phyloP scores from a whole-genome alignment of 139 green algal genomes.

The Chlamydomonas asymmetrica region DNA sequence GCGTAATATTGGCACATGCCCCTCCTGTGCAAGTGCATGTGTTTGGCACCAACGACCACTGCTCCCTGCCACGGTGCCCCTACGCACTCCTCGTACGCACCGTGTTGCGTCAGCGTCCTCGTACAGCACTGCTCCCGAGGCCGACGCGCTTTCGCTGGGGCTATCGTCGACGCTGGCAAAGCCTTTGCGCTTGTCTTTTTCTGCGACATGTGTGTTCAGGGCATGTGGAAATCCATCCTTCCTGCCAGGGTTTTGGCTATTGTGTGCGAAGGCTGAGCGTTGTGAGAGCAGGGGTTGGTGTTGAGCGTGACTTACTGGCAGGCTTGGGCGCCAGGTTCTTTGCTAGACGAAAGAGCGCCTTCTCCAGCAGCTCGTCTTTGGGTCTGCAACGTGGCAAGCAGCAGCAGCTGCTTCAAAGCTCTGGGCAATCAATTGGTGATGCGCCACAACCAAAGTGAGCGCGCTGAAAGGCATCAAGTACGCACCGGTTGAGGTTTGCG shows the following conservation, averaged over 20 bases:
- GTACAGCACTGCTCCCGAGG: constrained; percentile 1
- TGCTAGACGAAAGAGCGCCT: constrained; percentile 61
- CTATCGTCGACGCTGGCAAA: background rate
- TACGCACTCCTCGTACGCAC: background rate
- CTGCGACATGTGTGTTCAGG: too few relatives aligned
- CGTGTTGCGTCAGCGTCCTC: constrained; percentile 8
- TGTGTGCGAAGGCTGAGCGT: background rate
- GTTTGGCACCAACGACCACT: background rate
- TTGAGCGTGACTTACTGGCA: constrained; percentile 30
- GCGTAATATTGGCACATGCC: too few relatives aligned
- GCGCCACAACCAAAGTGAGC: background rate
- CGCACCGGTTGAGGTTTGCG: constrained; percentile 64
- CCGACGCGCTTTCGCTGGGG: background rate
- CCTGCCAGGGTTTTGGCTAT: too few relatives aligned
- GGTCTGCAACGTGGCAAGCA: constrained; percentile 42
- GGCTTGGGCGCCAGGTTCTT: constrained; percentile 45
- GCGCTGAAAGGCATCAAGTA: background rate
- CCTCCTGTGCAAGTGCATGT: too few relatives aligned
- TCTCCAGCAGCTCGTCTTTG: constrained; percentile 67
- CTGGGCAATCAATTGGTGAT: background rate
- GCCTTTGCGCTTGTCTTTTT: constrained; percentile 23
- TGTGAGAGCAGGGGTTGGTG: background rate
- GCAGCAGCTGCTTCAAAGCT: constrained; percentile 5
- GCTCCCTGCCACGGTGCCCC: background rate
- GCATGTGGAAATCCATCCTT: too few relatives aligned